Evolutionary conservation across 2,329 filamentous ascomycete species (phyloP), one percentile per base, ranked within the genome.

Genomic region (Hirsutella thompsonii): DNA sequence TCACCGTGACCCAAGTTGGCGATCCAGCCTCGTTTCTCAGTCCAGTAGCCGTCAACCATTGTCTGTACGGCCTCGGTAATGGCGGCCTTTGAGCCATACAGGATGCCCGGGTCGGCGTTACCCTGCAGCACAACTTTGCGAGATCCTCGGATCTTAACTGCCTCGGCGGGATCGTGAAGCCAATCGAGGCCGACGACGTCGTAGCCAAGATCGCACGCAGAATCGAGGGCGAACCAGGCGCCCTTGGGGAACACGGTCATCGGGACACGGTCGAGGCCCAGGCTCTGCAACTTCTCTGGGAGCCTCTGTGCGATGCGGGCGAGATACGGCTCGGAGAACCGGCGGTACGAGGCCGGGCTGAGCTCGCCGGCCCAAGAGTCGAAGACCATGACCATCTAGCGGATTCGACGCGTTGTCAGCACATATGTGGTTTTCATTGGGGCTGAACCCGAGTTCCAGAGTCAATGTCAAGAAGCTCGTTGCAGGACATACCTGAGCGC

Each of bases 181-280:
- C 92, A 98, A 64, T 98, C 92, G 49, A 98, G 70, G 5, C 92
- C 87, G 42, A 98, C 83, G 30, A 95, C 87, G 55, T 96, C 77
- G 68, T 96, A 98, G 33, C 88, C 89, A 14, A 89, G 76, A 54
- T 88, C 69, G 66, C 89, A 95, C 18, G 92, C 75, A 26, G 84
- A 79, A 51, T 95, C 85, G 38, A 98, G 71, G 4, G 88, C 87
- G 61, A 94, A 92, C 85, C 92, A 96, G 10, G 92, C 90, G 10
- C 92, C 92, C 68, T 98, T 98, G 29, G 92, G 88, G 61, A 98
- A 98, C 20, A 96, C 88, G 5, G 89, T 93, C 89, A 96, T 95
- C 3, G 92, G 92, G 3, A 98, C 90, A 10, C 68, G 71, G 43
- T 89, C 83, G 40, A 90, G 64, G 0, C 80, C 79, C 56, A 93